Base-by-base conservation (phyloP, 768 basidiomycete species). In the Candolleomyces aberdarensis region DNA sequence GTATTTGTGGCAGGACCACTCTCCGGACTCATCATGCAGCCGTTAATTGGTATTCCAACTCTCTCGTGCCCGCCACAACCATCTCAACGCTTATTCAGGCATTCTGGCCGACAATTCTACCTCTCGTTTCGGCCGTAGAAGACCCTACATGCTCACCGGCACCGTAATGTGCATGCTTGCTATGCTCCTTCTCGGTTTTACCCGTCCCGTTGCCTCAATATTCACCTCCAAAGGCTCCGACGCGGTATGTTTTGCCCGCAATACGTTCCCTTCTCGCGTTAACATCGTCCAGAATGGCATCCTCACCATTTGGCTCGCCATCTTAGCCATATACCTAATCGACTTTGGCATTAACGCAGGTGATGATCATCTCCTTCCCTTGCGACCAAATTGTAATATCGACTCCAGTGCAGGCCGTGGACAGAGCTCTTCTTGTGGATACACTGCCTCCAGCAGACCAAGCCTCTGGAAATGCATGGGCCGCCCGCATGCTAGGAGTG, bases 1-100 rank as follows among this genome's bases (percentile, higher is more conserved):
- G 96, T 97, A 11, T 95, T 98, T 71, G 81, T 96, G 49, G 96
- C 96, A 2, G 96, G 95, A 0, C 96, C 94, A 1, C 76, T 96
- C 7, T 93, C 91, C 0, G 96, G 95, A 2, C 82, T 98, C 20
- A 78, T 98, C 50, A 90, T 96, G 65, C 96, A 98, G 69, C 96
- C 95, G 0, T 71, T 96, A 47, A 92, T 96, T 66, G 92, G 93
- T 84, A 62, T 44, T 70, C 56, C 62, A 14, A n/a, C n/a, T 17
- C 36, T 17, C 17, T 2, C 20, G 8, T 39, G n/a, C n/a, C 15
- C 36, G 19, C 4, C 54, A 20, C 22, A 49, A 39, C 20, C 19
- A 52, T 62, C 44, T 57, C 56, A 36, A 31, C 49, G 10, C 46
- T 79, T 83, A 79, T 39, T n/a, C 29, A 79, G 78, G 78, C 59